Evolutionary conservation across 2,329 filamentous ascomycete genomes (phyloP).

Genomic region (Penicillium psychrosexuale): DNA sequence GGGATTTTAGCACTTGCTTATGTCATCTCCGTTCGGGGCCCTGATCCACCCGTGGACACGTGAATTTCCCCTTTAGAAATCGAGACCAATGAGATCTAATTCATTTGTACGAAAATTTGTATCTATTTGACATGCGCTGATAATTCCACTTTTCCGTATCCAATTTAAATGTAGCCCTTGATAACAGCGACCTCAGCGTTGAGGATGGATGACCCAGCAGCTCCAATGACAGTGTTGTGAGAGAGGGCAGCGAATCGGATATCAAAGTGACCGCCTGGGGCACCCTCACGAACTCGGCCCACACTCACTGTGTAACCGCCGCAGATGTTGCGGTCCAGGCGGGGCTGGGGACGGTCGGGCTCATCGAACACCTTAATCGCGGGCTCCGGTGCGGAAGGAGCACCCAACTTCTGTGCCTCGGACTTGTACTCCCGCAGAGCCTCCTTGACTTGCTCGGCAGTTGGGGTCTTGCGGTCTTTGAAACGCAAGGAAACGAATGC

Average conservation of each 20-base stretch:
- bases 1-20: not conserved
- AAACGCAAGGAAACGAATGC: constrained; percentile 90
- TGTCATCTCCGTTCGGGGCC: not conserved
- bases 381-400: constrained; percentile 76
- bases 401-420: constrained; percentile 79
- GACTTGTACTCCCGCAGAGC: constrained; percentile 77
- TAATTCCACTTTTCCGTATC: constrained; percentile 17
- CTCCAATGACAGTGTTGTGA: constrained; percentile 90
- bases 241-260: constrained; percentile 92
- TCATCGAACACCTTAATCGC: constrained; percentile 89
- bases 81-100: not conserved
- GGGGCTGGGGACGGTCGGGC: constrained; percentile 83
- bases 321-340: constrained; percentile 81
- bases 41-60: not conserved
- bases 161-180: constrained; percentile 70
- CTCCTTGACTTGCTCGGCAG: constrained; percentile 70
- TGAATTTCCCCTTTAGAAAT: constrained; percentile 7
- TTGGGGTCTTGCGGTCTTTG: constrained; percentile 69
- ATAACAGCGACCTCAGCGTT: constrained; percentile 91
- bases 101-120: constrained; percentile 1
- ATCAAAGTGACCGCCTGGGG: constrained; percentile 79
- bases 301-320: constrained; percentile 89
- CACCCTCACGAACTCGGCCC: constrained; percentile 79
- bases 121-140: constrained; percentile 20
- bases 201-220: constrained; percentile 90